These are phyloP conservation scores for Thalassiosira mediterranea DNA, from an alignment of 352 stramenopile genomes.

Conservation along the genomic window DNA sequence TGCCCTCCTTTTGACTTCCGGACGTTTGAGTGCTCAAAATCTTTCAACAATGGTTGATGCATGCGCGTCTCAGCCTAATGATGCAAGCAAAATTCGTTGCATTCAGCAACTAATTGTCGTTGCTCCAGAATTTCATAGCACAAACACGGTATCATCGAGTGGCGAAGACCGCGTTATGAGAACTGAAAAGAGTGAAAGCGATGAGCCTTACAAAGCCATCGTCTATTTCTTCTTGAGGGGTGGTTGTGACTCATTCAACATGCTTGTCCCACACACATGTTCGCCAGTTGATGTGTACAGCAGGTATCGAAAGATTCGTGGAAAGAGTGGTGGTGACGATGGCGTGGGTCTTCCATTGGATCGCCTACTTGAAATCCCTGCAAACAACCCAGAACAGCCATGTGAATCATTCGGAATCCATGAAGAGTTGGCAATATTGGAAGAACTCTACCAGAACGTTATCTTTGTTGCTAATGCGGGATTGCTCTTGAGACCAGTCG, in stretches of 20 bases:
- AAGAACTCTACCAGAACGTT: constrained; percentile 74
- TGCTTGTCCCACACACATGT: constrained; percentile 73
- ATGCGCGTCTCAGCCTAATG: constrained; percentile 34
- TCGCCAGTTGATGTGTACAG: constrained; percentile 49
- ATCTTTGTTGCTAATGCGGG: constrained; percentile 79
- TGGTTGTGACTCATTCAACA: constrained; percentile 70
- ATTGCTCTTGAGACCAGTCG: constrained; percentile 61
- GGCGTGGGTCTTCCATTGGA: constrained; percentile 39
- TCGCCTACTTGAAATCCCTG: constrained; percentile 38
- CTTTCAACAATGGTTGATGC: constrained; percentile 35
- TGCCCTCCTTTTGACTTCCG: constrained; percentile 62
- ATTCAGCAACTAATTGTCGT: constrained; percentile 61
- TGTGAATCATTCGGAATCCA: constrained; percentile 79
- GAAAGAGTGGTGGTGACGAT: constrained; percentile 27
- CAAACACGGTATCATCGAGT: constrained; percentile 44
- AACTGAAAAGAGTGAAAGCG: not conserved
- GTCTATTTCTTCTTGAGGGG: constrained; percentile 71
- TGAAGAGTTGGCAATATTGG: constrained; percentile 42
- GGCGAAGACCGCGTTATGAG: constrained; percentile 22
- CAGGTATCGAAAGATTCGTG: constrained; percentile 41
- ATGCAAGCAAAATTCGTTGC: constrained; percentile 37
- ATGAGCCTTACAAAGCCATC: constrained; percentile 69
- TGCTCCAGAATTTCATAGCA: constrained; percentile 74
- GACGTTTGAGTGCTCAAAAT: constrained; percentile 56
- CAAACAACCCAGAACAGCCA: constrained; percentile 40